Conservation (phyloP, 805 yeast genomes). For the Zygosaccharomyces gambellarensis region DNA sequence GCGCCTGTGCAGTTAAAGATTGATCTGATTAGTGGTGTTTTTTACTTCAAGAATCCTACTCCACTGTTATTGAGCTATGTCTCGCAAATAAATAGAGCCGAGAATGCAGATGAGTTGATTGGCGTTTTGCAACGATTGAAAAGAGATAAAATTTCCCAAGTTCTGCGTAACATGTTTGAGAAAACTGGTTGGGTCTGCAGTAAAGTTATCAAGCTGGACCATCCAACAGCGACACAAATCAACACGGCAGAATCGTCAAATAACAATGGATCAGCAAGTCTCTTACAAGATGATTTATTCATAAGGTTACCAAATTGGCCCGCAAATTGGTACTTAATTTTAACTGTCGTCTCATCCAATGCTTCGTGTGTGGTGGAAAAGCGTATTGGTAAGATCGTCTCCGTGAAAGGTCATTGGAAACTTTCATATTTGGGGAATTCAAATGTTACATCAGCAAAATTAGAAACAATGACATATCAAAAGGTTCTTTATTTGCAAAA, state of each 20-base stretch:
- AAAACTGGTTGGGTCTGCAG: constrained; percentile 36
- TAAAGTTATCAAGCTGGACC: constrained; percentile 23
- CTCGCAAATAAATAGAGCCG: constrained; percentile 28
- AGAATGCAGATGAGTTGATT: constrained; percentile 24
- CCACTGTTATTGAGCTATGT: constrained; percentile 27
- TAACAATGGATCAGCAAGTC: constrained; percentile 1
- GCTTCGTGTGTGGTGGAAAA: constrained; percentile 32
- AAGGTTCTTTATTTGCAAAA: constrained; percentile 30
- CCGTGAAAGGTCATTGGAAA: constrained; percentile 32
- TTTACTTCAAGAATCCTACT: constrained; percentile 33
- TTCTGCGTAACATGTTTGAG: constrained; percentile 34
- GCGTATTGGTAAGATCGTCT: constrained; percentile 33
- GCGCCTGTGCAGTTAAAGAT: constrained; percentile 33
- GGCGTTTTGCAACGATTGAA: constrained; percentile 29
- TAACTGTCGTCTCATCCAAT: constrained; percentile 32
- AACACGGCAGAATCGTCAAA: constrained; percentile 1
- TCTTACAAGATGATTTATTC: constrained; percentile 30
- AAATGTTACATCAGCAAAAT: constrained; percentile 22
- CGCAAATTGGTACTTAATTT: constrained; percentile 33
- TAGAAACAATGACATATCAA: constrained; percentile 34
- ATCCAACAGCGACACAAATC: constrained; percentile 22
- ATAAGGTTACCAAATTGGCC: constrained; percentile 36
- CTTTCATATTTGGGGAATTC: constrained; percentile 29
- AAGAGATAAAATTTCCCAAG: constrained; percentile 30
- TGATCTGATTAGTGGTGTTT: constrained; percentile 32